Evolutionary conservation across 352 stramenopile species (phyloP).

Genomic region (Lagenidium giganteum): DNA sequence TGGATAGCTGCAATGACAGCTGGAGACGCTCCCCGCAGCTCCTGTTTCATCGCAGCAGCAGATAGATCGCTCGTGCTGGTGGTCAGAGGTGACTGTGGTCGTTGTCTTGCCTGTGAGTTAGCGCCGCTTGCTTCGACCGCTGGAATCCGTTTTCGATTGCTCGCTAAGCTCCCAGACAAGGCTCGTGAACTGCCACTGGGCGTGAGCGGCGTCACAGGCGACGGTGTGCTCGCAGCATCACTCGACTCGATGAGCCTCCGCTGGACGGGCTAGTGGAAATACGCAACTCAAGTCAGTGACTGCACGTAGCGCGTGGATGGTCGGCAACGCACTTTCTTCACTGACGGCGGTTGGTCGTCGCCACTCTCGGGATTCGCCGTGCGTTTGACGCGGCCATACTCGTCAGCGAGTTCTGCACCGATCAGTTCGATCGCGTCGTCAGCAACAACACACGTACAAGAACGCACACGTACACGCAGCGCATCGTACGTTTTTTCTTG

Average conservation of each 20-base stretch:
- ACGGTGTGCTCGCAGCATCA: neutral
- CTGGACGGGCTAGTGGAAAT: neutral
- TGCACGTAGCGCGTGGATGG: no score
- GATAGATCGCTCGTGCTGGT: constrained; percentile 14
- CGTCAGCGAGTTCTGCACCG: no score
- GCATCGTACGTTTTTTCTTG: constrained; percentile 31
- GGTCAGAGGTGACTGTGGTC: constrained; percentile 39
- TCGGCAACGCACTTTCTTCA: no score
- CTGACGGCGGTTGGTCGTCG: no score
- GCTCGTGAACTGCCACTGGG: constrained; percentile 8
- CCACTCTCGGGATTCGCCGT: no score
- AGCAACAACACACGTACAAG: no score
- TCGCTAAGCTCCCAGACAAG: constrained; percentile 46
- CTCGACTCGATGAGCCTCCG: neutral
- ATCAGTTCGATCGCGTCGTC: no score
- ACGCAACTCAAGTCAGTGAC: neutral
- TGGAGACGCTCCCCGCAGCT: constrained; percentile 27
- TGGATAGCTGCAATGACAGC: constrained; percentile 43
- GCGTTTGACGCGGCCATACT: no score
- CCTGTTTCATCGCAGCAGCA: constrained; percentile 19
- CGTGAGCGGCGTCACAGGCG: constrained; percentile 4
- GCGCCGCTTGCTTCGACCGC: neutral
- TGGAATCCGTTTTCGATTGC: constrained; percentile 46
- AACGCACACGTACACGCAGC: no score
- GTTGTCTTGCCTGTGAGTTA: constrained; percentile 4